A percentile compares a stretch with the other conserved stretches of the same genome.
Conservation (phyloP, 2,329 filamentous ascomycete species). For the Aspergillus sp. region DNA sequence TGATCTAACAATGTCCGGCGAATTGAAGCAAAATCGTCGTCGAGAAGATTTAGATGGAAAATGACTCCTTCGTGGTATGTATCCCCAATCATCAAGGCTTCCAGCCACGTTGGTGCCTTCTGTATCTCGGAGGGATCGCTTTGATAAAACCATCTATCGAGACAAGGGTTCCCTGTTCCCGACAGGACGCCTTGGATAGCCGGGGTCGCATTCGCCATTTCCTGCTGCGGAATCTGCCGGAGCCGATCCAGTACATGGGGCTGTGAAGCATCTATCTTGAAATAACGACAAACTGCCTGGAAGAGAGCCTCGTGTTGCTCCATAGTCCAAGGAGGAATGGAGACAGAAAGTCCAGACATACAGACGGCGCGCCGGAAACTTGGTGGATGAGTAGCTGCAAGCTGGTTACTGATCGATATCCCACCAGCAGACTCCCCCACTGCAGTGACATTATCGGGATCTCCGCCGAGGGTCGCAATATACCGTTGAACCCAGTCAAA, state of each 20-base stretch:
- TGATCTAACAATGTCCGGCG: slow-evolving; percentile 12
- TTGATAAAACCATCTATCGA: slow-evolving; percentile 29
- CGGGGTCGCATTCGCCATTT: slow-evolving; percentile 27
- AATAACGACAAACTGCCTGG: slow-evolving; percentile 22
- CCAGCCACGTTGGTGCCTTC: slow-evolving; percentile 24
- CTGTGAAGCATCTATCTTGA: slow-evolving; percentile 19
- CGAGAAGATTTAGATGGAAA: slow-evolving; percentile 27
- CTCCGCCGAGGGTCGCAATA: slow-evolving; percentile 36
- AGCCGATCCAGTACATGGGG: slow-evolving; percentile 21
- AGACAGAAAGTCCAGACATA: slow-evolving; percentile 26
- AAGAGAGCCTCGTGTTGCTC: slow-evolving; percentile 26
- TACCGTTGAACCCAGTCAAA: slow-evolving; percentile 40
- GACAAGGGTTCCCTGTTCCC: slow-evolving; percentile 29
- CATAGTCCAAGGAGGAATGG: slow-evolving; percentile 27
- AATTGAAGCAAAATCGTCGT: slow-evolving; percentile 20
- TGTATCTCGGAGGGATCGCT: slow-evolving; percentile 17
- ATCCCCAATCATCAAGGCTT: slow-evolving; percentile 28
- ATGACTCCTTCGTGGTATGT: slow-evolving; percentile 31
- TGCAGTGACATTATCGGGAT: slow-evolving; percentile 33
- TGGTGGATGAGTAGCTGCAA: slow-evolving; percentile 21
- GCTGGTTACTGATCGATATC: slow-evolving; percentile 30
- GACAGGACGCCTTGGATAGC: slow-evolving; percentile 25
- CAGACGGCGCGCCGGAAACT: slow-evolving; percentile 27
- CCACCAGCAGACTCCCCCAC: slow-evolving; percentile 31
- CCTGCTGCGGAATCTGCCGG: slow-evolving; percentile 25